These are phyloP conservation scores for Salix udensis DNA, from an alignment of 345 rosid species.

Conservation along the genomic window DNA sequence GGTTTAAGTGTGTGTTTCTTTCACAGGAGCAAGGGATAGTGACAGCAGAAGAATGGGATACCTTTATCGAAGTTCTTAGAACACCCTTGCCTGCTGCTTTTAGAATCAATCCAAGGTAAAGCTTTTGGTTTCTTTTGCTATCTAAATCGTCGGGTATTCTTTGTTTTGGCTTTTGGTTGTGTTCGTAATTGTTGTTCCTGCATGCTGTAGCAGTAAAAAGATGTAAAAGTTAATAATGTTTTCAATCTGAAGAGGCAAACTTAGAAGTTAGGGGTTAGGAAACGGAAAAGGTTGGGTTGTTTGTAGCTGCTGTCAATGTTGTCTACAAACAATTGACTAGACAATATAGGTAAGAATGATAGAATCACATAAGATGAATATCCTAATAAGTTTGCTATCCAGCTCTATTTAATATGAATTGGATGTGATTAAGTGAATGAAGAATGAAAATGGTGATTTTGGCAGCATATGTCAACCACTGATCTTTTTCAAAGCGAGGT, in stretches of 20 bases:
- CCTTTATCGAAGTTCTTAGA: conserved; percentile 62
- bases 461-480: not conserved
- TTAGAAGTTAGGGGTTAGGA: not conserved
- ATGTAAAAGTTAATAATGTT: not conserved
- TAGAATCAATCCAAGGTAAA: conserved; percentile 80
- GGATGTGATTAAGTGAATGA: not conserved
- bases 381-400: not conserved
- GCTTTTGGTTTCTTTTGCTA: not conserved
- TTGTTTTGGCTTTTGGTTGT: not conserved
- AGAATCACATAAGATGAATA: not conserved
- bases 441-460: not conserved
- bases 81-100: conserved; percentile 95
- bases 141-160: not conserved
- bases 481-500: not conserved
- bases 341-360: not conserved
- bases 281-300: not conserved
- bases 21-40: conserved; percentile 82
- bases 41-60: conserved; percentile 72
- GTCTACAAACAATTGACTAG: not conserved
- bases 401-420: not conserved
- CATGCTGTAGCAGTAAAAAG: not conserved
- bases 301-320: not conserved
- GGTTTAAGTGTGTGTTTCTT: not conserved
- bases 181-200: not conserved
- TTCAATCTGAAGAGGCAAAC: not conserved